These are phyloP conservation scores for Eucalyptus marginata DNA, from an alignment of 345 rosid species.

Conservation along the genomic window DNA sequence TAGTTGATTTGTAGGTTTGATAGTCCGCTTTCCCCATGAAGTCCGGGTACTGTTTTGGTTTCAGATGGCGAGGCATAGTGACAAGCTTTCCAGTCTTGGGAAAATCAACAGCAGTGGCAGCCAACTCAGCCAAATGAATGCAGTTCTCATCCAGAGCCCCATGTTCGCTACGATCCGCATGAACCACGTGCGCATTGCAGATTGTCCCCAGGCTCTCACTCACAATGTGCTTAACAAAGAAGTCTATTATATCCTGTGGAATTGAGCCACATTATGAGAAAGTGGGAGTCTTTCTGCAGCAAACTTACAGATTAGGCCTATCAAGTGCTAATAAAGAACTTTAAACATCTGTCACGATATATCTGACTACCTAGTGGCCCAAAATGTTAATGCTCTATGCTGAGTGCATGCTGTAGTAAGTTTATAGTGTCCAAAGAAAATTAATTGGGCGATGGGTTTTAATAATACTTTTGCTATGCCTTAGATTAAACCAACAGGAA, in stretches of 20 bases:
- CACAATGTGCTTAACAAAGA: conserved; percentile 63
- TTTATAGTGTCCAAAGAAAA: background rate
- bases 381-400: background rate
- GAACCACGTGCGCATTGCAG: conserved; percentile 91
- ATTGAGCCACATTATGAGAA: background rate
- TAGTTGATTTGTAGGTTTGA: conserved; percentile 60
- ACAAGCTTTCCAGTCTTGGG: conserved; percentile 90
- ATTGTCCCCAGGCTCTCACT: conserved; percentile 69
- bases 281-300: background rate
- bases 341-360: background rate
- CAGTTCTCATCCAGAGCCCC: conserved; percentile 78
- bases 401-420: background rate
- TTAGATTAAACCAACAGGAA: background rate
- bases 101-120: conserved; percentile 95
- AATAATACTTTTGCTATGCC: background rate
- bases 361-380: background rate
- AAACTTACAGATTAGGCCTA: background rate
- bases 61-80: conserved; percentile 49
- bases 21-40: conserved; percentile 79
- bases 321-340: background rate
- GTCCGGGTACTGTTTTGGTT: conserved; percentile 80
- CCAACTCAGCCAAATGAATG: conserved; percentile 57
- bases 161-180: conserved; percentile 60
- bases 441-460: background rate
- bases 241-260: conserved; percentile 70